A percentile compares a stretch with the other conserved stretches of the same genome.
Evolutionary conservation across 768 basidiomycete species (phyloP).

Genomic region (Panaeolus papilionaceus): DNA sequence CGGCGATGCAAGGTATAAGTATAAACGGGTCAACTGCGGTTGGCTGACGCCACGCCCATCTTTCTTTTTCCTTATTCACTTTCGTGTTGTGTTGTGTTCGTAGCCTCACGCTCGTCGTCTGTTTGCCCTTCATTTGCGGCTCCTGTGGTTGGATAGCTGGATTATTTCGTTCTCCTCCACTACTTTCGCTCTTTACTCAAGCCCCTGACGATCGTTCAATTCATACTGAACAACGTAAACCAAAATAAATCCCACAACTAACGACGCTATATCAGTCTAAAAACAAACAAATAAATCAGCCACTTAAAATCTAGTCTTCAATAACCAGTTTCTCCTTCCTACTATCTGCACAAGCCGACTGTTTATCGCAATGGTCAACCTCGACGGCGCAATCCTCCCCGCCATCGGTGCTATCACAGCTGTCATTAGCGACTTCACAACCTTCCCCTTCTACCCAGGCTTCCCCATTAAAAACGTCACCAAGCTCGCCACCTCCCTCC

Average conservation of each 20-base stretch:
- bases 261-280: not conserved
- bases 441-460: conserved; percentile 37
- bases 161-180: not conserved
- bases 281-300: not conserved
- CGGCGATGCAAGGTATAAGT: not conserved
- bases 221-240: not conserved
- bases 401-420: conserved; percentile 22
- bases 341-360: not conserved
- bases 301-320: not conserved
- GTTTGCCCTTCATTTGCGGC: not conserved
- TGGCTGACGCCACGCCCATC: conserved; percentile 1
- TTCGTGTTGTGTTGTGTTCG: conserved; percentile 3
- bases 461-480: conserved; percentile 43
- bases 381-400: conserved; percentile 12
- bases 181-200: not conserved
- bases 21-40: not conserved
- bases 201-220: not conserved
- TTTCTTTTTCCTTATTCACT: not conserved
- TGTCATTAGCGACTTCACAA: conserved; percentile 26
- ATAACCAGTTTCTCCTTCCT: not conserved
- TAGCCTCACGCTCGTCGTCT: not conserved
- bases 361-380: not conserved
- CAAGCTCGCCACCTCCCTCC: conserved; percentile 37
- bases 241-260: not conserved
- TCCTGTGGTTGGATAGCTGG: not conserved